Evolutionary conservation across 176 grass and related monocot genomes (phyloP).

Genomic region (Metroxylon sagu): DNA sequence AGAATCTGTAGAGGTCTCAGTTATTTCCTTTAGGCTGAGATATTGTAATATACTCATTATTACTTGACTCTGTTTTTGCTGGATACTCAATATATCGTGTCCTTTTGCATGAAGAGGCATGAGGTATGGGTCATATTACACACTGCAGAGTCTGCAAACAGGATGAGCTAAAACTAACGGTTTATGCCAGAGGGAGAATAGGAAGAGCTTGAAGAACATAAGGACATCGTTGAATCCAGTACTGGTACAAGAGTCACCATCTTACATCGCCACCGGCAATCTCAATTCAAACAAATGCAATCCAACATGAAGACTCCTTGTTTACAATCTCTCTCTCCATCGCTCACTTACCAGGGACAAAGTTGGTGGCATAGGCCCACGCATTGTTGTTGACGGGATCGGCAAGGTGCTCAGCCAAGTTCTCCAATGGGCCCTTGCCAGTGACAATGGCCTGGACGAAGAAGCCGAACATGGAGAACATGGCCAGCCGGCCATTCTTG

Average conservation of each 20-base stretch:
- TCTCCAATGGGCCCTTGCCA: constrained; percentile 4
- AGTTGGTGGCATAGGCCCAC: neutral
- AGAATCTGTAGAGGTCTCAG: no score
- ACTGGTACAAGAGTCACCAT: neutral
- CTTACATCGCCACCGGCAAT: neutral
- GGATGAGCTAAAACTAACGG: no score
- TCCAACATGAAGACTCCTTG: no score
- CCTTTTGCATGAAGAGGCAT: no score
- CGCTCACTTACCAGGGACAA: neutral
- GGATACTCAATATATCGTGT: no score
- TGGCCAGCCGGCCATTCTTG: constrained; percentile 3
- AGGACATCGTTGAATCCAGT: neutral
- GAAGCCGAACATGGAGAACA: constrained; percentile 7
- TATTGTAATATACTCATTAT: no score
- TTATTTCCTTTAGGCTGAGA: no score
- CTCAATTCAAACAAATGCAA: no score
- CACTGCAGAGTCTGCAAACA: no score
- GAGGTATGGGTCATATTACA: no score
- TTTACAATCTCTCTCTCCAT: neutral
- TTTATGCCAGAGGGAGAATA: no score
- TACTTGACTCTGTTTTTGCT: no score
- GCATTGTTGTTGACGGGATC: constrained; percentile 1
- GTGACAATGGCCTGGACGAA: constrained; percentile 2
- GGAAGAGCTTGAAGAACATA: neutral
- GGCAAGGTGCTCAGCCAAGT: neutral